phyloP scores from a whole-genome alignment of 805 yeast species.

The Metschnikowia santaceciliae region DNA sequence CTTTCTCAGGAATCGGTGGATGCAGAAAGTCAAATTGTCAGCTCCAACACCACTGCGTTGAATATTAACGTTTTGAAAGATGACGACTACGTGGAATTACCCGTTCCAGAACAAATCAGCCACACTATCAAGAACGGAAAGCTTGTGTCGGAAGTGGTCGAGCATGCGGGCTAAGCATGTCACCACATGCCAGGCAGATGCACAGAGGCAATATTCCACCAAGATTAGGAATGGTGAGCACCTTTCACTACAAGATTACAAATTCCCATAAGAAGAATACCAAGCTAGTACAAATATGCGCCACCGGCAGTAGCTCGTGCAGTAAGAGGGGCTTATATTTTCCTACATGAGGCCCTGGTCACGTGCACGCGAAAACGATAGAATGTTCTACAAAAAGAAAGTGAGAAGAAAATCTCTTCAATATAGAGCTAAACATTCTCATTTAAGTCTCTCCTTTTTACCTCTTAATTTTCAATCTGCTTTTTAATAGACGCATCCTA shows the following conservation, averaged over 20 bases:
- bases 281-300: background rate
- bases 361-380: constrained; percentile 20
- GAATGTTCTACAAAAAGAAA: constrained; percentile 19
- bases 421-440: background rate
- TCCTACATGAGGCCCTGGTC: constrained; percentile 3
- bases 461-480: background rate
- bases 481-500: background rate
- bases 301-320: background rate
- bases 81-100: constrained; percentile 74
- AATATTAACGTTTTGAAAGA: constrained; percentile 79
- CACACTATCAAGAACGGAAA: constrained; percentile 64
- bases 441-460: background rate
- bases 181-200: background rate
- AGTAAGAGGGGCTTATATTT: background rate
- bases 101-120: constrained; percentile 89
- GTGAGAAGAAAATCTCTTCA: constrained; percentile 17
- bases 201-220: background rate
- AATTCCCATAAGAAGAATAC: background rate
- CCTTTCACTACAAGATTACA: background rate
- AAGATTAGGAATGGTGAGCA: background rate
- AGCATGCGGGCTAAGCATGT: constrained; percentile 60
- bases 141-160: constrained; percentile 68
- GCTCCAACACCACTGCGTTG: constrained; percentile 80
- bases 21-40: constrained; percentile 63
- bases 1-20: constrained; percentile 67